A percentile compares a stretch with the other conserved stretches of the same genome.
Evolutionary conservation across 2,329 filamentous ascomycete genomes (phyloP).

Genomic region (Rosellinia necatrix): DNA sequence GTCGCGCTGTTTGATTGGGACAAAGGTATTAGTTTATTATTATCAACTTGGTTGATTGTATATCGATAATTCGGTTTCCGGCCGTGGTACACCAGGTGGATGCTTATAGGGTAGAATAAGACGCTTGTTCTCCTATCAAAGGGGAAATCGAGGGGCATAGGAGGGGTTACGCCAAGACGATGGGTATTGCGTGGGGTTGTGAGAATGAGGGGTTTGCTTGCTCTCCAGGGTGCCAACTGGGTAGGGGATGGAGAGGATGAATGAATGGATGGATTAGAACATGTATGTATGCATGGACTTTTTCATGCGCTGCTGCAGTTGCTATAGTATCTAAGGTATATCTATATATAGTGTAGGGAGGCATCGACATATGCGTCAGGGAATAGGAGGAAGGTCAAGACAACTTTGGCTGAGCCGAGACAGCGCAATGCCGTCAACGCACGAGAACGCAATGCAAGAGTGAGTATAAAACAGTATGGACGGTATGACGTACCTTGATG

Average conservation of each 20-base stretch:
- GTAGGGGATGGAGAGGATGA: background rate
- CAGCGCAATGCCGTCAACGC: too few relatives aligned
- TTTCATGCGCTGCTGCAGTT: slow-evolving; percentile 19
- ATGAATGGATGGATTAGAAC: slow-evolving; percentile 4
- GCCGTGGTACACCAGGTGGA: too few relatives aligned
- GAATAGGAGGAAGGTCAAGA: background rate
- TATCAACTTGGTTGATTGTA: background rate
- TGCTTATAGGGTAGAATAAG: too few relatives aligned
- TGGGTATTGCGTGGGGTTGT: slow-evolving; percentile 7
- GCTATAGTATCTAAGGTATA: background rate
- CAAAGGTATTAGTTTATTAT: background rate
- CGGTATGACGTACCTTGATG: slow-evolving; percentile 72
- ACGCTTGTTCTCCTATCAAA: too few relatives aligned
- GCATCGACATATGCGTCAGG: too few relatives aligned
- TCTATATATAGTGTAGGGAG: slow-evolving; percentile 15
- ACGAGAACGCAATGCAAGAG: background rate
- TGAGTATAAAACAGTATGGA: background rate
- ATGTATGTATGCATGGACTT: slow-evolving; percentile 24
- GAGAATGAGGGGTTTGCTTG: slow-evolving; percentile 14
- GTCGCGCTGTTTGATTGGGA: slow-evolving; percentile 40
- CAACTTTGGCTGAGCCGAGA: too few relatives aligned
- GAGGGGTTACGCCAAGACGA: slow-evolving; percentile 33
- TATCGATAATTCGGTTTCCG: background rate
- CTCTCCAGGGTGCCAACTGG: background rate
- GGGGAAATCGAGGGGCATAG: background rate